Conservation (phyloP, 1,284 basidiomycete genomes). For the Marasmius oreades region DNA sequence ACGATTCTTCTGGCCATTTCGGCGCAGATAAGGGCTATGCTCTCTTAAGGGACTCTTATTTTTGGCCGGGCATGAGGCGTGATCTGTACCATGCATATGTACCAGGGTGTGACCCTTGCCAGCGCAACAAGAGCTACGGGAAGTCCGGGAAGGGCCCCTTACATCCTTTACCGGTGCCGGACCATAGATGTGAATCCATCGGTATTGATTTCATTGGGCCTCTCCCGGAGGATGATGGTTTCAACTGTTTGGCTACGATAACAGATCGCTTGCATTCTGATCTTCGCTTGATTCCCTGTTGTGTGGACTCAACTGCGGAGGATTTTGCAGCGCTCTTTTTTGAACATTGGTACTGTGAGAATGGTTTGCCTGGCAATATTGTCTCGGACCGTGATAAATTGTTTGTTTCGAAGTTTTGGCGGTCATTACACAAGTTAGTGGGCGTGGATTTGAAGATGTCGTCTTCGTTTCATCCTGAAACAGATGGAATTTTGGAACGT, state of each 20-base stretch:
- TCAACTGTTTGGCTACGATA: too few species aligned
- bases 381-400: conserved; percentile 18
- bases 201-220: conserved; percentile 26
- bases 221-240: conserved; percentile 17
- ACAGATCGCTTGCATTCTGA: conserved; percentile 30
- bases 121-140: too few species aligned
- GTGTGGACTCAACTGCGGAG: conserved; percentile 20
- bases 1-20: too few species aligned
- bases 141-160: conserved; percentile 14
- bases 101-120: too few species aligned
- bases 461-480: conserved; percentile 28
- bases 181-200: conserved; percentile 15
- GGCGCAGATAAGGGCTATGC: too few species aligned
- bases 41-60: too few species aligned
- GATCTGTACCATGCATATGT: too few species aligned
- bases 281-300: conserved; percentile 25
- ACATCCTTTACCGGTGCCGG: conserved; percentile 22
- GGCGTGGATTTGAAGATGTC: conserved; percentile 25
- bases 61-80: too few species aligned
- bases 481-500: conserved; percentile 14
- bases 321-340: conserved; percentile 24
- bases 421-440: conserved; percentile 8
- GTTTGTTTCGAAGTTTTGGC: conserved; percentile 20
- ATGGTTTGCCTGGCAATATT: conserved; percentile 11
- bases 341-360: conserved; percentile 22